Evolutionary conservation across 352 stramenopile species (phyloP), one percentile per base, ranked within the genome.

Genomic region (Pythium catenulatum): DNA sequence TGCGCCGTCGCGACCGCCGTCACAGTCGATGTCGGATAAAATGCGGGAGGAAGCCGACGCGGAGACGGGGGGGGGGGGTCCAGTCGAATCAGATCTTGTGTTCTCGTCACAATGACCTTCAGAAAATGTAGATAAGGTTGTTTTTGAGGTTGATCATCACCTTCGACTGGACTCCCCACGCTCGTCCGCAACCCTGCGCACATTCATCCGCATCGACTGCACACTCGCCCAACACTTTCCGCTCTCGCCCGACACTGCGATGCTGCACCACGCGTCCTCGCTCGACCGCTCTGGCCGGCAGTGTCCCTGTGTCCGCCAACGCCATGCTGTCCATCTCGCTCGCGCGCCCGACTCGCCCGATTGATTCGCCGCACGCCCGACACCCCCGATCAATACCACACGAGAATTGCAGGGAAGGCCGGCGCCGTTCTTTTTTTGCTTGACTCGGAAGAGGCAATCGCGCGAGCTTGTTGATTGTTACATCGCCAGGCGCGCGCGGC

Each of bases 71-170:
- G 46, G n/a, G 61, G 54, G 58, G 48, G 84, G 63, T 32, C 43
- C 37, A 68, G 77, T 58, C 70, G 79, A 81, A 92, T 94, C 88
- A 92, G 90, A 92, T 83, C 63, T 65, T 63, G 73, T 32, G 87
- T 88, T 78, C 89, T 89, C 87, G 88, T 91, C 85, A 93, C 80
- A 85, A 90, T 92, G 66, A 17, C 82, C 68, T 72, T 94, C 91
- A 90, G 91, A 93, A 93, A 94, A 94, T 94, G 91, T 94, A 94
- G 91, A 94, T 94, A 94, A 94, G 91, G 90, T 88, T 90, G 76
- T 87, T 83, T 69, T 88, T 87, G 70, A 52, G 59, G 59, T 91
- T 83, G 88, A 92, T 96, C 94, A 90, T 97, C 94, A 97, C 90
- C 54, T 96, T 90, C 93, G 88, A 88, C 61, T 21, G 48, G 15